phyloP scores from a whole-genome alignment of 2,329 filamentous ascomycete species.

The Colletotrichum liriopes region DNA sequence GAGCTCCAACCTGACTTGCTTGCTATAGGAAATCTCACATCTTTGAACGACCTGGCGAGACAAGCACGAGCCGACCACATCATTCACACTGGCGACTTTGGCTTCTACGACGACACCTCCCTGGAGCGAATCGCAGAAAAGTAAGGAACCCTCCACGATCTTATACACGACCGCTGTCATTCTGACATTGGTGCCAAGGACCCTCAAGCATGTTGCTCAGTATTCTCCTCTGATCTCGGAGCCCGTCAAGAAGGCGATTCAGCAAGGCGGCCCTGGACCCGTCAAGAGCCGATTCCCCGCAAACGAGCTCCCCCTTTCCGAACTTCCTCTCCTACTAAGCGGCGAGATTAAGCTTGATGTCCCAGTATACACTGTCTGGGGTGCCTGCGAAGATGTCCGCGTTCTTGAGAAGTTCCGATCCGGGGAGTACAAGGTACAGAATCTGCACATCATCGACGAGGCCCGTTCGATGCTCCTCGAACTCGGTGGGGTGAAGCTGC shows the following conservation, averaged over 20 bases:
- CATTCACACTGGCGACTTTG: slow-evolving; percentile 98
- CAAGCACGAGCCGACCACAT: slow-evolving; percentile 97
- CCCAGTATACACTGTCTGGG: slow-evolving; percentile 99
- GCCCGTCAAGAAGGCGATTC: slow-evolving; percentile 77
- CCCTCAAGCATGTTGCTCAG: slow-evolving; percentile 97
- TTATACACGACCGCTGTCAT: slow-evolving; percentile 28
- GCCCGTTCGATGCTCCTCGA: slow-evolving; percentile 96
- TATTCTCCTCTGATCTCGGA: slow-evolving; percentile 96
- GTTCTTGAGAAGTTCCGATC: slow-evolving; percentile 98
- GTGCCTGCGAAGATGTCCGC: slow-evolving; percentile 97
- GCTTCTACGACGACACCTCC: slow-evolving; percentile 97
- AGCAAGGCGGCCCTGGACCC: slow-evolving; percentile 77
- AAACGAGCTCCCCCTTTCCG: slow-evolving; percentile 89
- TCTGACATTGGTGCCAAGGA: slow-evolving; percentile 69
- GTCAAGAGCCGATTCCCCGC: slow-evolving; percentile 90
- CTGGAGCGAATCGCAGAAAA: slow-evolving; percentile 98
- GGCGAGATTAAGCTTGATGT: slow-evolving; percentile 93
- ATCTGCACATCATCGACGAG: slow-evolving; percentile 98
- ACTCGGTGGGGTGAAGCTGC: slow-evolving; percentile 94
- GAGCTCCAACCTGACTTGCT: slow-evolving; percentile 9
- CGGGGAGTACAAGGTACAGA: slow-evolving; percentile 96
- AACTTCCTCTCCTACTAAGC: slow-evolving; percentile 89
- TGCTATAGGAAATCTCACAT: slow-evolving; percentile 88
- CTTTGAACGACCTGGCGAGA: slow-evolving; percentile 95
- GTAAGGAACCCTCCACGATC: slow-evolving; percentile 67